phyloP scores from a whole-genome alignment of 768 basidiomycete genomes.

The Royoungia palumana region DNA sequence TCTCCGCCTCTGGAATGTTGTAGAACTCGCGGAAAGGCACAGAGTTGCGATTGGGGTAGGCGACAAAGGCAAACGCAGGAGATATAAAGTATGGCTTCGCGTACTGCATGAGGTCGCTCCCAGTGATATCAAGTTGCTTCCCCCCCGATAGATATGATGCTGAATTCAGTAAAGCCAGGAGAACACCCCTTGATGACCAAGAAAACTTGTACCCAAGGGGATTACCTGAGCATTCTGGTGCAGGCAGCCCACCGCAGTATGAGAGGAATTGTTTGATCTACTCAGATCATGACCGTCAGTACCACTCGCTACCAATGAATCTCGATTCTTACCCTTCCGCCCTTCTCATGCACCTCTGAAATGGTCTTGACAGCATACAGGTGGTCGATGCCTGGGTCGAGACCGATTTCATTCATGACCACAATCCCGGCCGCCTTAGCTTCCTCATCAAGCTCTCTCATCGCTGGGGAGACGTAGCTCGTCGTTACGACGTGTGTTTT shows the following conservation, averaged over 20 bases:
- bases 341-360: conserved; percentile 87
- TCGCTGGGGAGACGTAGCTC: conserved; percentile 88
- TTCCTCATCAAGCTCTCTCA: conserved; percentile 79
- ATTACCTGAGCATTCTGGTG: conserved; percentile 87
- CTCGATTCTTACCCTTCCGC: conserved; percentile 72
- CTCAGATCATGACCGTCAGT: conserved; percentile 1
- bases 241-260: conserved; percentile 95
- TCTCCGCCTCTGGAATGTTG: conserved; percentile 90
- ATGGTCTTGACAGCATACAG: conserved; percentile 94
- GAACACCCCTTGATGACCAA: conserved; percentile 95
- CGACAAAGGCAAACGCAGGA: conserved; percentile 94
- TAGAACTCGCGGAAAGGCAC: conserved; percentile 89
- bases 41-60: conserved; percentile 96
- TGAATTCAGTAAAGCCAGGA: conserved; percentile 89
- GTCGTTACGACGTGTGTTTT: conserved; percentile 96
- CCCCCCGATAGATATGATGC: conserved; percentile 76
- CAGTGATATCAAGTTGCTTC: conserved; percentile 62
- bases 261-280: conserved; percentile 89
- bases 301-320: not conserved
- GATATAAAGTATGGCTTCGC: conserved; percentile 95
- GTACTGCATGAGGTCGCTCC: conserved; percentile 82
- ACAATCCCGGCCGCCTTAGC: conserved; percentile 87
- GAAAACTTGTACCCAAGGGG: conserved; percentile 99
- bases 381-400: conserved; percentile 95
- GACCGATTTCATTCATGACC: conserved; percentile 96